Evolutionary conservation across 164 flowering plant species (phyloP).

Genomic region (Stephania yunnanensis): DNA sequence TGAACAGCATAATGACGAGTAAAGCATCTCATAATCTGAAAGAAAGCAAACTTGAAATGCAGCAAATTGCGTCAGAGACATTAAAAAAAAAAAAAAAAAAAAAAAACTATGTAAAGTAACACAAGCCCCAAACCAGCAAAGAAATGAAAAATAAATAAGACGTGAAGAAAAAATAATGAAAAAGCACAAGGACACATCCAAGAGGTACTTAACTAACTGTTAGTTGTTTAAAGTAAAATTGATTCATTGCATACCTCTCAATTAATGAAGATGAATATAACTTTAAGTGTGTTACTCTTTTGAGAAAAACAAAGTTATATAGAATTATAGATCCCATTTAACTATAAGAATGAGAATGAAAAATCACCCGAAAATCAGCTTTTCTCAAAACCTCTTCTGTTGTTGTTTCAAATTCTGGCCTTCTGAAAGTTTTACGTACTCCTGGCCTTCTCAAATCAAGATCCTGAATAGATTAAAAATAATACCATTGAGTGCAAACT

Average conservation of each 20-base stretch:
- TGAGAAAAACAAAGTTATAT: not conserved
- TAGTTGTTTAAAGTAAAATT: too few relatives aligned
- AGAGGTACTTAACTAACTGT: too few relatives aligned
- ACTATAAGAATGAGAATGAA: not conserved
- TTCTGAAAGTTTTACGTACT: constrained; percentile 27
- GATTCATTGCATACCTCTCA: too few relatives aligned
- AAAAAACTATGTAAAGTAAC: too few relatives aligned
- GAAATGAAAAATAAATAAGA: not conserved
- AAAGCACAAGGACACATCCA: too few relatives aligned
- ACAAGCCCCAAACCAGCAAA: not conserved
- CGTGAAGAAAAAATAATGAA: too few relatives aligned
- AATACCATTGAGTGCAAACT: not conserved
- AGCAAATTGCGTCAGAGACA: not conserved
- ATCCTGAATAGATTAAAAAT: constrained; percentile 42
- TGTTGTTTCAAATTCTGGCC: constrained; percentile 48
- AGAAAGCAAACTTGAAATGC: not conserved
- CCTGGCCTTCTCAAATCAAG: constrained; percentile 63
- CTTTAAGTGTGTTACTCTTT: not conserved
- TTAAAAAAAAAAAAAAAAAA: not conserved
- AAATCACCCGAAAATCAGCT: constrained; percentile 85
- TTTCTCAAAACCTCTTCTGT: constrained; percentile 65
- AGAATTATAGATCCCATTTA: not conserved
- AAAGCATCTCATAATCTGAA: not conserved
- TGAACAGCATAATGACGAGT: not conserved
- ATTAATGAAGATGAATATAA: too few relatives aligned